Evolutionary conservation across 176 grass and related monocot species (phyloP).

Genomic region (Canna indica): DNA sequence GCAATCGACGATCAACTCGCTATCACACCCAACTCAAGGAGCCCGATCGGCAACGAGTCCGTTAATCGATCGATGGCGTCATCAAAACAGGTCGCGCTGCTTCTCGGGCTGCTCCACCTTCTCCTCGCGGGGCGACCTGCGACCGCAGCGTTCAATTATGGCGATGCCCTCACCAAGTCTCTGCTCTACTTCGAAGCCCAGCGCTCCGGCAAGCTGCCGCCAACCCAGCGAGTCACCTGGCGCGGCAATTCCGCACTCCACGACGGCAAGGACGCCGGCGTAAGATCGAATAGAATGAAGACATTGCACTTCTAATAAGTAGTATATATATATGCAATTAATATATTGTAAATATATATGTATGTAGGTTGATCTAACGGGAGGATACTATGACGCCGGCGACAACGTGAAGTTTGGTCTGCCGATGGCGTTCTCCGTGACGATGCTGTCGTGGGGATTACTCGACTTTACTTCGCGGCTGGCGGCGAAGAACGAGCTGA

Average conservation of each 20-base stretch:
- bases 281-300: background rate
- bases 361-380: slow-evolving; percentile 9
- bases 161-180: slow-evolving; percentile 63
- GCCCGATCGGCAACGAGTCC: too few relatives aligned
- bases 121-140: background rate
- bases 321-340: background rate
- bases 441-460: slow-evolving; percentile 1
- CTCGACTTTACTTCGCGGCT: slow-evolving; percentile 24
- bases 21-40: too few relatives aligned
- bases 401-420: slow-evolving; percentile 19
- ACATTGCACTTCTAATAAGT: background rate
- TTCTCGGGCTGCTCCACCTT: background rate
- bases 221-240: slow-evolving; percentile 53
- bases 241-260: slow-evolving; percentile 69
- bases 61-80: too few relatives aligned
- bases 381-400: slow-evolving; percentile 17
- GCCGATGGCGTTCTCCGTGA: background rate
- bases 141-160: slow-evolving; percentile 33
- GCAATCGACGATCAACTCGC: too few relatives aligned
- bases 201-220: slow-evolving; percentile 74
- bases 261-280: slow-evolving; percentile 37
- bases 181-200: slow-evolving; percentile 89
- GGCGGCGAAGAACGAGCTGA: slow-evolving; percentile 29
- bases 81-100: background rate
- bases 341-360: too few relatives aligned